phyloP scores from a whole-genome alignment of 352 stramenopile genomes.

The Phytophthora macrochlamydospora region DNA sequence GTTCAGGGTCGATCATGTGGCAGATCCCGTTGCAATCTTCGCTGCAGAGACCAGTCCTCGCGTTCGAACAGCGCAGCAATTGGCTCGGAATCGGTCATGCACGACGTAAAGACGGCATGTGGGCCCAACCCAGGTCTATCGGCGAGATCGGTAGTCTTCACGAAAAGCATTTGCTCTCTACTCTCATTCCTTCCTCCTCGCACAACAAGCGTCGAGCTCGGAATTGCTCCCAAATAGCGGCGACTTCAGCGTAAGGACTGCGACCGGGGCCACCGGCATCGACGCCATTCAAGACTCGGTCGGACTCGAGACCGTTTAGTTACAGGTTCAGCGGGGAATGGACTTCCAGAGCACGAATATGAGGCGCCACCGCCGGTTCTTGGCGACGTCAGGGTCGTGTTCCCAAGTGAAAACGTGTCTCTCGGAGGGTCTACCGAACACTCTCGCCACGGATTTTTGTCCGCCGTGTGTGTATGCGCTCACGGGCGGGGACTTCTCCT shows the following conservation, averaged over 20 bases:
- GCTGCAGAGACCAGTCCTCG: conserved; percentile 21
- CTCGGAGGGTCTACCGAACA: conserved; percentile 50
- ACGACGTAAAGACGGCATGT: conserved; percentile 25
- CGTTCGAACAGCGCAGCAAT: conserved; percentile 19
- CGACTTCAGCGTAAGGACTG: not conserved
- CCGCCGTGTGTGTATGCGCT: conserved; percentile 78
- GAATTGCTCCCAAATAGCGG: not conserved
- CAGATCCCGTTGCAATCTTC: conserved; percentile 35
- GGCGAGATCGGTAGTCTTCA: conserved; percentile 17
- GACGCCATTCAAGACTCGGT: not conserved
- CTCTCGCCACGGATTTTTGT: conserved; percentile 43
- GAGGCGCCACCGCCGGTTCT: conserved; percentile 28
- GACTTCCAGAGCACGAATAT: conserved; percentile 4
- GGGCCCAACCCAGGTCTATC: conserved; percentile 7
- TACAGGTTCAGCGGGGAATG: conserved; percentile 12
- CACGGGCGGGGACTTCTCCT: conserved; percentile 62
- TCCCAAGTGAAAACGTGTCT: conserved; percentile 50
- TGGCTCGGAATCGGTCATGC: conserved; percentile 26
- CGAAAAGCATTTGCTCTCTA: conserved; percentile 7
- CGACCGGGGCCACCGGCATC: not conserved
- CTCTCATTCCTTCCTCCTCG: conserved; percentile 20
- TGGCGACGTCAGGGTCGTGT: conserved; percentile 33
- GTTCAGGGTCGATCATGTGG: conserved; percentile 25
- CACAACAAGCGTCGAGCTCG: not conserved
- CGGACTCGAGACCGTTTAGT: not conserved